A percentile compares a stretch with the other conserved stretches of the same genome.
phyloP scores from a whole-genome alignment of 2,329 filamentous ascomycete species.

The Knoxdaviesia proteae region DNA sequence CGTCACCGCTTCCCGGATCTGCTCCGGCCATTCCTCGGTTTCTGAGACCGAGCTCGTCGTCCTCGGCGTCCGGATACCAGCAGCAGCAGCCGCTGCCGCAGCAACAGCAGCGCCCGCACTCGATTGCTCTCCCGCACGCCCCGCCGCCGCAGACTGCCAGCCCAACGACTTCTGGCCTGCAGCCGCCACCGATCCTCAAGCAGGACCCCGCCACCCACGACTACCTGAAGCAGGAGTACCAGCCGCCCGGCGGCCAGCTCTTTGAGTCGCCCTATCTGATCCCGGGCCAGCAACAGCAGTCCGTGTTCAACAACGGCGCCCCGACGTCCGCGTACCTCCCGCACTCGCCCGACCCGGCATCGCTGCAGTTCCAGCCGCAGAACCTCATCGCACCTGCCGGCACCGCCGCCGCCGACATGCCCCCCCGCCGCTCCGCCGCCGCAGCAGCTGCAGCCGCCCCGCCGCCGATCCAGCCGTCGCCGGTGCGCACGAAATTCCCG shows the following conservation, averaged over 20 bases:
- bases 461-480: slow-evolving; percentile 34
- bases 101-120: slow-evolving; percentile 6
- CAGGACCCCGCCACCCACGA: background rate
- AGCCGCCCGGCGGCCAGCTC: slow-evolving; percentile 1
- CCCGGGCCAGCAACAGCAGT: background rate
- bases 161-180: slow-evolving; percentile 5
- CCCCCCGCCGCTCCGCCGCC: slow-evolving; percentile 12
- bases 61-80: background rate
- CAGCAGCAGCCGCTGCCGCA: slow-evolving; percentile 6
- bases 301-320: background rate
- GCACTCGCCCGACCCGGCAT: too few species aligned
- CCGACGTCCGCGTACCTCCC: too few species aligned
- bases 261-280: background rate
- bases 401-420: slow-evolving; percentile 11
- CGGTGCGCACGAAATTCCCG: slow-evolving; percentile 88
- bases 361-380: slow-evolving; percentile 2
- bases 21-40: too few species aligned
- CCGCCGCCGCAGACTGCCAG: slow-evolving; percentile 4
- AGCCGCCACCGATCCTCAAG: slow-evolving; percentile 4
- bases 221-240: slow-evolving; percentile 1
- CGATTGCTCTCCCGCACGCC: slow-evolving; percentile 5
- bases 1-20: background rate
- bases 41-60: too few species aligned
- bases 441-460: slow-evolving; percentile 9
- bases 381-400: slow-evolving; percentile 2